These are phyloP conservation scores for Brassica rapa DNA, from an alignment of 345 rosid genomes.

Conservation along the genomic window DNA sequence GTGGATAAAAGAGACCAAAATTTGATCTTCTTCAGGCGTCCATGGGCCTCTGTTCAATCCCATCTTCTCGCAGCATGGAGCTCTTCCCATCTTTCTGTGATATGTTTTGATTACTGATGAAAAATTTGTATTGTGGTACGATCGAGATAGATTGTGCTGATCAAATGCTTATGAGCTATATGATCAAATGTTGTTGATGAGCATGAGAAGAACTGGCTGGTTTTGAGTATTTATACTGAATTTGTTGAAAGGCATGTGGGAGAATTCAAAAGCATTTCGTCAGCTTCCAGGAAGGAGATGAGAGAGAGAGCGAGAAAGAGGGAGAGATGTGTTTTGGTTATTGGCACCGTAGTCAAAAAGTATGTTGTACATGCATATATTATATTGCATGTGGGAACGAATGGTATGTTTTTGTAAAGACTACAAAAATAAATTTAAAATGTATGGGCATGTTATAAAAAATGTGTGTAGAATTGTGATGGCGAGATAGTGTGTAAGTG, in stretches of 20 bases:
- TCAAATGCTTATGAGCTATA: conserved; percentile 9
- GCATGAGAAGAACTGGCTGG: conserved; percentile 22
- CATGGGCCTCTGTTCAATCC: conserved; percentile 82
- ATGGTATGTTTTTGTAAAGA: conserved; percentile 5
- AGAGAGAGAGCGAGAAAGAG: conserved; percentile 1
- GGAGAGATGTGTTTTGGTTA: neutral
- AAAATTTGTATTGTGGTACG: neutral
- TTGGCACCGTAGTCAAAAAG: conserved; percentile 37
- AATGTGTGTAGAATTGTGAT: conserved; percentile 2
- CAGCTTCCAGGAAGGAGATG: conserved; percentile 24
- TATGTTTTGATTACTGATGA: neutral
- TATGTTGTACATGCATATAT: conserved; percentile 1
- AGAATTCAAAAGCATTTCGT: conserved; percentile 41
- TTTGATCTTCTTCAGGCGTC: conserved; percentile 70
- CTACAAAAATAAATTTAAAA: neutral
- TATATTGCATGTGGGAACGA: conserved; percentile 14
- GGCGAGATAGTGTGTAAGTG: conserved; percentile 21
- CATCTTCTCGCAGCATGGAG: conserved; percentile 87
- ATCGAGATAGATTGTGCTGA: neutral
- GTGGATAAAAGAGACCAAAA: conserved; percentile 54
- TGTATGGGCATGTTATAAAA: conserved; percentile 3
- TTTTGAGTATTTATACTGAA: conserved; percentile 37
- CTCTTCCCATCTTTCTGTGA: conserved; percentile 65
- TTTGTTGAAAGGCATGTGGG: conserved; percentile 27
- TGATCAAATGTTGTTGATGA: conserved; percentile 22